phyloP scores from a whole-genome alignment of 352 stramenopile species.

The Phytophthora citricola region DNA sequence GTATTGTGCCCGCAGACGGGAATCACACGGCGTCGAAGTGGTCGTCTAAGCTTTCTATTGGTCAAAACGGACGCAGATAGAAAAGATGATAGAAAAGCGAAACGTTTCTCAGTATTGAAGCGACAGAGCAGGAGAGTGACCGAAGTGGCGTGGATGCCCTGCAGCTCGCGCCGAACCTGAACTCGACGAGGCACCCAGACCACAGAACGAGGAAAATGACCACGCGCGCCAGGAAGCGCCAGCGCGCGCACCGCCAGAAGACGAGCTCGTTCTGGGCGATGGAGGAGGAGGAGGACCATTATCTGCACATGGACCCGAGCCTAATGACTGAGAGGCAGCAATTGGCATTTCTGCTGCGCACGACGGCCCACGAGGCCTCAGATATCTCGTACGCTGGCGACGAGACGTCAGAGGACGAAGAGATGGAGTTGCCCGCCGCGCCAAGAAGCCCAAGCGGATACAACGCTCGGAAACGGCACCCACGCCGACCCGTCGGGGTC shows the following conservation, averaged over 20 bases:
- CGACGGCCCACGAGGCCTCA: constrained; percentile 65
- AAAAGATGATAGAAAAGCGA: constrained; percentile 14
- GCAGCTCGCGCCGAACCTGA: constrained; percentile 11
- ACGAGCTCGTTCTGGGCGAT: constrained; percentile 9
- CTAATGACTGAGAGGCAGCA: constrained; percentile 87
- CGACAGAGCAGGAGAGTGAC: background rate
- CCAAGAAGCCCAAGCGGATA: constrained; percentile 29
- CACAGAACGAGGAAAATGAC: constrained; percentile 20
- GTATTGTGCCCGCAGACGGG: no score
- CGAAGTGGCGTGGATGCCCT: constrained; percentile 11
- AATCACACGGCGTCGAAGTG: constrained; percentile 48
- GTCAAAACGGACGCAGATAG: constrained; percentile 8
- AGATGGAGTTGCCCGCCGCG: constrained; percentile 3
- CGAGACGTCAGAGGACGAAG: constrained; percentile 41
- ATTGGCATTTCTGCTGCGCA: constrained; percentile 75
- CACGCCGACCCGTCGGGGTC: constrained; percentile 21
- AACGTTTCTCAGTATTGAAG: constrained; percentile 26
- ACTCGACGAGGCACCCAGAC: constrained; percentile 11
- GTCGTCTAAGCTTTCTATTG: constrained; percentile 19
- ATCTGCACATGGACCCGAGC: constrained; percentile 55
- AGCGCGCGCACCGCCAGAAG: constrained; percentile 18
- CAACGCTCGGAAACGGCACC: constrained; percentile 1
- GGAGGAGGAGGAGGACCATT: constrained; percentile 28
- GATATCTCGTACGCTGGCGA: constrained; percentile 30
- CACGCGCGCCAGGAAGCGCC: constrained; percentile 25